Conservation (phyloP, 225 moss, liverwort and hornwort genomes). For the Climacium dendroides region DNA sequence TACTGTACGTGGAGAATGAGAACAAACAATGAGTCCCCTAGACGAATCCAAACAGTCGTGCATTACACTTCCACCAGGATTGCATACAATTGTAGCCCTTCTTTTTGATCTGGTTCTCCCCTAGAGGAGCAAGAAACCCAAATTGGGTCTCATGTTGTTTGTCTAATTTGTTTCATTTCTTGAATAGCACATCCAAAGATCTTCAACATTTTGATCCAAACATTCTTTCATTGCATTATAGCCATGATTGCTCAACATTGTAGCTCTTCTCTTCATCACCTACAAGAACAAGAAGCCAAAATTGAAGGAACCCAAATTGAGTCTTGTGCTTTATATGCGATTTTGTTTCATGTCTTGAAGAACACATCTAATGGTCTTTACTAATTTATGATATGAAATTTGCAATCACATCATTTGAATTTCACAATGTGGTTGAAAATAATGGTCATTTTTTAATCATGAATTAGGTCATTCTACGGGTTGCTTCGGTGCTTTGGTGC, state of each 20-base stretch:
- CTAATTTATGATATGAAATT: not conserved
- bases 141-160: not conserved
- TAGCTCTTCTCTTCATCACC: not conserved
- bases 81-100: not conserved
- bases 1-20: constrained; percentile 6
- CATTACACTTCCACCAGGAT: not conserved
- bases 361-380: not conserved
- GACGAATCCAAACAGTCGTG: not conserved
- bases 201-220: not conserved
- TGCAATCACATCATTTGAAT: not conserved
- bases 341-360: not conserved
- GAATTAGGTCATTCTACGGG: not conserved
- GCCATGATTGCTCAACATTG: not conserved
- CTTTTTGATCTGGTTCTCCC: not conserved
- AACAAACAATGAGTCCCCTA: constrained; percentile 5
- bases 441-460: not conserved
- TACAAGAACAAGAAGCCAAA: not conserved
- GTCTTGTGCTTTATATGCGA: not conserved
- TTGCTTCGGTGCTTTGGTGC: not conserved
- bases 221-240: not conserved
- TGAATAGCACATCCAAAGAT: not conserved
- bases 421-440: not conserved
- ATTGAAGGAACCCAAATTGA: too few relatives aligned
- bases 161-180: not conserved
- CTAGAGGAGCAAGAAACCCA: not conserved